Conservation (phyloP, 2,329 filamentous ascomycete genomes). For the Didymosphaeria variabile region DNA sequence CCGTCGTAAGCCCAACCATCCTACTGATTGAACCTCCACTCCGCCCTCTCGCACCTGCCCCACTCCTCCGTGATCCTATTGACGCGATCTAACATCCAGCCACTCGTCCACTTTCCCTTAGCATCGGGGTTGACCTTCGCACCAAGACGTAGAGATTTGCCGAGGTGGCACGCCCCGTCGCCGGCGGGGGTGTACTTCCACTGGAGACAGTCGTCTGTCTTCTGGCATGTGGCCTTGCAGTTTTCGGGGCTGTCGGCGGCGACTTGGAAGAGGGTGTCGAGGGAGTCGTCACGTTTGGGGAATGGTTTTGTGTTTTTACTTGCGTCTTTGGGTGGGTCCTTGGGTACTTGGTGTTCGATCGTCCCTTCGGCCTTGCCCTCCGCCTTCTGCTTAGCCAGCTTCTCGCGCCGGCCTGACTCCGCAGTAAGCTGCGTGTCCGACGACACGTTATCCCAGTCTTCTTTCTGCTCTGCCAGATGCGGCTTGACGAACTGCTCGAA, state of each 20-base stretch:
- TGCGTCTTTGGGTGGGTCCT: constrained; percentile 12
- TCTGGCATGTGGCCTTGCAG: constrained; percentile 41
- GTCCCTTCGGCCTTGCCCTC: constrained; percentile 17
- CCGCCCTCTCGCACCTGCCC: constrained; percentile 36
- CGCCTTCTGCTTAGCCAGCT: constrained; percentile 26
- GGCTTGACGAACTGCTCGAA: constrained; percentile 44
- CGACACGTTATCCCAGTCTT: constrained; percentile 50
- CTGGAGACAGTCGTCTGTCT: constrained; percentile 47
- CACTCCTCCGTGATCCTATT: constrained; percentile 29
- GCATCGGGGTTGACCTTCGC: constrained; percentile 24
- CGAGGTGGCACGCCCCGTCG: constrained; percentile 44
- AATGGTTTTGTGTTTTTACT: background rate
- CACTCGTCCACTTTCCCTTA: constrained; percentile 41
- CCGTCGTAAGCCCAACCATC: background rate
- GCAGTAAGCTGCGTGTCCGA: constrained; percentile 29
- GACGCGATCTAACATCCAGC: constrained; percentile 49
- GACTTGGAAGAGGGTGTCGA: constrained; percentile 28
- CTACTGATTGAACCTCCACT: constrained; percentile 43
- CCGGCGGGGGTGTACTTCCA: constrained; percentile 41
- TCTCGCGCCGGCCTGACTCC: constrained; percentile 29
- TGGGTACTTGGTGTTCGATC: background rate
- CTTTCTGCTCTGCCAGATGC: constrained; percentile 35
- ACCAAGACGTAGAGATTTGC: constrained; percentile 43
- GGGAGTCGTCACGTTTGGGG: constrained; percentile 9
- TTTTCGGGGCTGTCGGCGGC: constrained; percentile 33